Base-by-base conservation (phyloP, 768 basidiomycete genomes). In the Floccularia luteovirens region DNA sequence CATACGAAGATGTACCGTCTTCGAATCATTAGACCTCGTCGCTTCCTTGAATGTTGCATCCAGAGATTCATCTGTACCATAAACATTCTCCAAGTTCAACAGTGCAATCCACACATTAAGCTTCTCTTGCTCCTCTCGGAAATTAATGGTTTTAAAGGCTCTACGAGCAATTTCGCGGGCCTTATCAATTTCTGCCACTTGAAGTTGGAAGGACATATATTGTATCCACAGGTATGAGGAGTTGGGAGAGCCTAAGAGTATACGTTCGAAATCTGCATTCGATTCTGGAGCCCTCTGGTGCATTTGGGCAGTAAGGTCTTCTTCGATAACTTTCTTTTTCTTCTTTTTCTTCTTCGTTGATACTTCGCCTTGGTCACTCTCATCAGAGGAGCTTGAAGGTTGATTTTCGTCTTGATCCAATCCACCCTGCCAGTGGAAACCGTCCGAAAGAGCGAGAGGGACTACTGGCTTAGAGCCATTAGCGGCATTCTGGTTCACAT, bases 181-280 rank as follows among this genome's bases (percentile, higher is more conserved):
- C 60, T 93, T 96, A 52, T 92, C 93, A 41, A 96, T 68, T 62
- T 99, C 94, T 22, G 93, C 90, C n/a, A 99, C 75, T 49, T 91
- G 91, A 8, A 98, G 69, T 52, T 93, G 90, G 77, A 97, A 94
- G 6, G 96, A 94, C 91, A 99, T 98, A 60, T 92, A 99, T 59
- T 97, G 93, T 43, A 99, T 82, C 96, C 96, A 99, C 24, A 98
- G 73, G 62, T 86, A 96, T 0, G 96, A 98, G 5, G 93, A 98
- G 56, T 96, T 91, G 1, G 96, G 94, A 0, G 94, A 92, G 21
- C 90, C 89, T 27, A 98, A 72, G 33, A 99, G 74, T 24, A 89
- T 64, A 10, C 96, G 79, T 60, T 99, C 96, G 51, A 97, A 99
- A 58, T 99, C 94, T 23, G 85, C 77, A 45, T 84, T 89, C 1